These are phyloP conservation scores for Sporothrix pallida DNA, from an alignment of 2,329 filamentous ascomycete species.

Conservation along the genomic window DNA sequence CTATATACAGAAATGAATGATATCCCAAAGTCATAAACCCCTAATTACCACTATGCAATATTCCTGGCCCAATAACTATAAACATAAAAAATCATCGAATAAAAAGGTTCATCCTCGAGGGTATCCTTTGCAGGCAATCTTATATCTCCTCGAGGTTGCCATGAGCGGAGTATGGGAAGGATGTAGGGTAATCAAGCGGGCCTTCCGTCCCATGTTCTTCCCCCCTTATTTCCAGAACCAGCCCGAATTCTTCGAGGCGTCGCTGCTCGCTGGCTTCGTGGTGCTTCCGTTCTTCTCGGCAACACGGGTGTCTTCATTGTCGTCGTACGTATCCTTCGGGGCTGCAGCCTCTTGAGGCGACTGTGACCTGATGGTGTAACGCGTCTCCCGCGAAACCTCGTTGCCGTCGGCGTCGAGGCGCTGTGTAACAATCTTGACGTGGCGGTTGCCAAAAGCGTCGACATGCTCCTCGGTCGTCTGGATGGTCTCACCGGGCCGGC, in stretches of 20 bases:
- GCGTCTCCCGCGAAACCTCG: conserved; percentile 49
- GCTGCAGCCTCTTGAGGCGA: conserved; percentile 1
- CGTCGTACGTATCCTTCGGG: conserved; percentile 13
- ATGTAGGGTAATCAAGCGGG: no score
- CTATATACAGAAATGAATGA: conserved; percentile 11
- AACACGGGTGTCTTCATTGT: not conserved
- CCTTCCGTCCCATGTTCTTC: not conserved
- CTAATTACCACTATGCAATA: conserved; percentile 3
- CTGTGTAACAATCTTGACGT: conserved; percentile 50
- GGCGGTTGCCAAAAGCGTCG: conserved; percentile 52
- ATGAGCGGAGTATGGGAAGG: conserved; percentile 12
- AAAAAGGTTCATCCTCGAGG: conserved; percentile 26
- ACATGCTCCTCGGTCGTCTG: conserved; percentile 51
- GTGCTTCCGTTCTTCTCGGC: conserved; percentile 15
- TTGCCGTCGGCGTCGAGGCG: conserved; percentile 51
- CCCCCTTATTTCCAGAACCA: conserved; percentile 53
- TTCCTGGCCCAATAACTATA: not conserved
- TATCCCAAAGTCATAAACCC: conserved; percentile 14
- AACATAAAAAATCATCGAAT: not conserved
- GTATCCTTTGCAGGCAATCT: conserved; percentile 26
- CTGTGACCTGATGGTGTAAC: conserved; percentile 36
- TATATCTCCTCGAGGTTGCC: conserved; percentile 25
- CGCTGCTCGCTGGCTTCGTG: conserved; percentile 27
- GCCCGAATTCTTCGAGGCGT: conserved; percentile 43
- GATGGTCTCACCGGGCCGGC: conserved; percentile 41